phyloP scores from a whole-genome alignment of 306 rosid species.

The Cucumis hystrix region DNA sequence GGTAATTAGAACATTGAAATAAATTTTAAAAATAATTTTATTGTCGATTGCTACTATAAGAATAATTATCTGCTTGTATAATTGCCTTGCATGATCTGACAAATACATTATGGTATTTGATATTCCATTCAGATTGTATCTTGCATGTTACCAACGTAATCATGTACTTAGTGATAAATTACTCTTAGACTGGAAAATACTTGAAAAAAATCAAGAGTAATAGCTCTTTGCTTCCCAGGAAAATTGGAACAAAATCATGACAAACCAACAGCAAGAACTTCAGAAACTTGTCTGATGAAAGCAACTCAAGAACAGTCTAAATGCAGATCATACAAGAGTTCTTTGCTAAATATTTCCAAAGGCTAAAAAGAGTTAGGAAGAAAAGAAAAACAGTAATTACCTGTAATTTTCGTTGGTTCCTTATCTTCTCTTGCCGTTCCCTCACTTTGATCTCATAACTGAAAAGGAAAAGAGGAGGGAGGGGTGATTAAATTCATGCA shows the following conservation, averaged over 20 bases:
- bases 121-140: not conserved
- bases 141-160: not conserved
- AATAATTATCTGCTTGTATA: not conserved
- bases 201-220: not conserved
- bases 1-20: not conserved
- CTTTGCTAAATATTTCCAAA: not conserved
- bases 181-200: not conserved
- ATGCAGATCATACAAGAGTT: not conserved
- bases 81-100: not conserved
- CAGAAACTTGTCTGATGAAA: not conserved
- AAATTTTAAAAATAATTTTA: not conserved
- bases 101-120: not conserved
- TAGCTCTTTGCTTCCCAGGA: not conserved
- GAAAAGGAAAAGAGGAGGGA: constrained; percentile 13
- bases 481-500: not conserved
- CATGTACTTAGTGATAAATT: not conserved
- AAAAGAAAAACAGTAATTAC: constrained; percentile 23
- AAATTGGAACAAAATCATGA: not conserved
- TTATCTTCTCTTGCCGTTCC: constrained; percentile 77
- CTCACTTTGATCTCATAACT: constrained; percentile 86
- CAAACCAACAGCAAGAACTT: not conserved
- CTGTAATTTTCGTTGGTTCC: constrained; percentile 75
- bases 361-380: not conserved
- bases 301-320: not conserved
- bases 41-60: not conserved